Evolutionary conservation across 345 rosid genomes (phyloP).

Genomic region (Triadica sebifera): DNA sequence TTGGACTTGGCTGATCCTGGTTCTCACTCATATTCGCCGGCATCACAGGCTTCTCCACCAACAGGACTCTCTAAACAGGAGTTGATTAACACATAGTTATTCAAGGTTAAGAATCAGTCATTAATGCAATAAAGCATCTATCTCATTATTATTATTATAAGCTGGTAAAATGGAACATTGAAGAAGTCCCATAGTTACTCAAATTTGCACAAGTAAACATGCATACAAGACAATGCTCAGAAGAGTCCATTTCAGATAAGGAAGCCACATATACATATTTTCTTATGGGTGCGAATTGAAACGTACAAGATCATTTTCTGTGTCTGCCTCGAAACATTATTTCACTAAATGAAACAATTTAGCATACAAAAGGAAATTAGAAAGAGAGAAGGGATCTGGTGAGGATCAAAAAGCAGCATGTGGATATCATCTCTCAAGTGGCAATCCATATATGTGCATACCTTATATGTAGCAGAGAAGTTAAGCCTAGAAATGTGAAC

Average conservation of each 20-base stretch:
- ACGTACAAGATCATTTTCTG: neutral
- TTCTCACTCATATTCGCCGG: slow-evolving; percentile 46
- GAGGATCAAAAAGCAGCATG: neutral
- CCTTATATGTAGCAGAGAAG: neutral
- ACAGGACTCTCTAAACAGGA: slow-evolving; percentile 51
- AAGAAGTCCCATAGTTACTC: neutral
- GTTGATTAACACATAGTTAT: neutral
- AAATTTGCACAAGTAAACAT: neutral
- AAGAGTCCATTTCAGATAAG: neutral
- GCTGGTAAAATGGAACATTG: neutral
- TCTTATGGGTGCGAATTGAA: neutral
- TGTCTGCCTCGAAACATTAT: neutral
- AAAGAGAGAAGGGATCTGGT: neutral
- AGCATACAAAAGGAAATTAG: neutral
- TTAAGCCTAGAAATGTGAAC: neutral
- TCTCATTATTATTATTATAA: neutral
- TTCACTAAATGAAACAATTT: slow-evolving; percentile 3
- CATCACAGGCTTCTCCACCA: slow-evolving; percentile 41
- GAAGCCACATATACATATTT: neutral
- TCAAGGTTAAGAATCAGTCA: neutral
- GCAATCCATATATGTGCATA: neutral
- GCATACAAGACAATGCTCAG: neutral
- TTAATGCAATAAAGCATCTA: neutral
- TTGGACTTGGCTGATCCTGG: slow-evolving; percentile 95
- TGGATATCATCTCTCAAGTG: neutral